Conservation (phyloP, 257 asterid genomes). For the Penstemon davidsonii region DNA sequence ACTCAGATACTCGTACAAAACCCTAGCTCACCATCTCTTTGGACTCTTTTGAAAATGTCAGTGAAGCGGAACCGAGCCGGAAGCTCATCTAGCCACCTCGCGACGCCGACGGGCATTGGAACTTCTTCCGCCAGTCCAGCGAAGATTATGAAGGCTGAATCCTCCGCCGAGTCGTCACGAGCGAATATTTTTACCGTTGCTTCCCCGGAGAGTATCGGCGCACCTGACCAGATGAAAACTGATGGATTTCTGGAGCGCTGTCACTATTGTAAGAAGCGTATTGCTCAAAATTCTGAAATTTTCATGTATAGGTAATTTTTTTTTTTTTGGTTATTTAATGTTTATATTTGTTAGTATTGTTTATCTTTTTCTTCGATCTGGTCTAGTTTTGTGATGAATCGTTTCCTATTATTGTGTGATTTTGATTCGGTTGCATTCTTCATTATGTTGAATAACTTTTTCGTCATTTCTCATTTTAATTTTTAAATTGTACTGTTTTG, state of each 20-base stretch:
- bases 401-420: not conserved
- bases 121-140: constrained; percentile 2
- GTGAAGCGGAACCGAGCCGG: constrained; percentile 38
- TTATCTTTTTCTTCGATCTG: not conserved
- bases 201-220: constrained; percentile 29
- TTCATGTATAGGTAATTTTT: constrained; percentile 56
- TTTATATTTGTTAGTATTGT: not conserved
- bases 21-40: constrained; percentile 31
- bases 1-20: not conserved
- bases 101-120: constrained; percentile 8
- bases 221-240: constrained; percentile 22
- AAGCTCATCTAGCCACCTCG: constrained; percentile 25
- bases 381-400: not conserved
- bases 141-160: constrained; percentile 27
- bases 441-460: not conserved
- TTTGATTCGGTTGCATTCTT: not conserved
- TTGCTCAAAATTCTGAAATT: constrained; percentile 43
- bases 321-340: not conserved
- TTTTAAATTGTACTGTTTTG: not conserved
- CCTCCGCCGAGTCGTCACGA: constrained; percentile 28
- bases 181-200: constrained; percentile 25
- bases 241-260: constrained; percentile 48
- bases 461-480: constrained; percentile 8
- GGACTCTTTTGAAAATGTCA: constrained; percentile 28
- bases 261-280: constrained; percentile 45